phyloP scores from a whole-genome alignment of 202 grass and related monocot species.

The Zizania palustris region DNA sequence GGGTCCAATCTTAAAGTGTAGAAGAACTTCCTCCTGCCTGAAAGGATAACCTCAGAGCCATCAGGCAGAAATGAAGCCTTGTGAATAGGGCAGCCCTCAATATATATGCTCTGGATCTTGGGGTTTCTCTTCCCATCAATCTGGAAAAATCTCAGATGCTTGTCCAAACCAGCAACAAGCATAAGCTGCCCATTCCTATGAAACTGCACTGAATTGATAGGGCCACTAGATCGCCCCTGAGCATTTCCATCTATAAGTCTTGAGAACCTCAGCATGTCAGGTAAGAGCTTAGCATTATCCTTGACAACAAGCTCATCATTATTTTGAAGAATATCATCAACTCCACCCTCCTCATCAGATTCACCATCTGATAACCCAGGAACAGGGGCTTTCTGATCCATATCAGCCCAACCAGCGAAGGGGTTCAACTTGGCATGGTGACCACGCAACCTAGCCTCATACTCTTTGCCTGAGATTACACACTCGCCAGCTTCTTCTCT shows the following conservation, averaged over 20 bases:
- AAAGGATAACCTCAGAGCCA: slow-evolving; percentile 80
- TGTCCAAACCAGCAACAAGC: slow-evolving; percentile 70
- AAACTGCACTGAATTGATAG: slow-evolving; percentile 86
- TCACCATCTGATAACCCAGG: slow-evolving; percentile 7
- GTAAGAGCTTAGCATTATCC: slow-evolving; percentile 60
- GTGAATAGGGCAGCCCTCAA: slow-evolving; percentile 61
- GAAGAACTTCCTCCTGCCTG: slow-evolving; percentile 83
- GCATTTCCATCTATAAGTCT: slow-evolving; percentile 75
- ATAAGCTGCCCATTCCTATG: slow-evolving; percentile 80
- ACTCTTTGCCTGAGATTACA: slow-evolving; percentile 69
- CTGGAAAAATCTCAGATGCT: slow-evolving; percentile 75
- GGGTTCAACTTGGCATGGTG: slow-evolving; percentile 73
- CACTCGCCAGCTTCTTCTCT: slow-evolving; percentile 60
- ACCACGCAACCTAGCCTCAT: slow-evolving; percentile 58
- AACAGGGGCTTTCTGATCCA: slow-evolving; percentile 36
- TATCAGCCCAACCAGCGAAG: slow-evolving; percentile 63
- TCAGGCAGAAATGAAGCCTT: slow-evolving; percentile 79
- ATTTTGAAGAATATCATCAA: slow-evolving; percentile 46
- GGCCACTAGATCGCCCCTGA: slow-evolving; percentile 62
- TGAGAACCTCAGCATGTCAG: slow-evolving; percentile 68
- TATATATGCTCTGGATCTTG: slow-evolving; percentile 76
- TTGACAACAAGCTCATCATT: slow-evolving; percentile 55
- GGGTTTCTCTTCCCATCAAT: slow-evolving; percentile 79
- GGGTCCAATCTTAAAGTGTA: slow-evolving; percentile 74
- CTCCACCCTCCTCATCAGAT: slow-evolving; percentile 37